Base-by-base conservation (phyloP, 345 rosid genomes). In the Brassica rapa region DNA sequence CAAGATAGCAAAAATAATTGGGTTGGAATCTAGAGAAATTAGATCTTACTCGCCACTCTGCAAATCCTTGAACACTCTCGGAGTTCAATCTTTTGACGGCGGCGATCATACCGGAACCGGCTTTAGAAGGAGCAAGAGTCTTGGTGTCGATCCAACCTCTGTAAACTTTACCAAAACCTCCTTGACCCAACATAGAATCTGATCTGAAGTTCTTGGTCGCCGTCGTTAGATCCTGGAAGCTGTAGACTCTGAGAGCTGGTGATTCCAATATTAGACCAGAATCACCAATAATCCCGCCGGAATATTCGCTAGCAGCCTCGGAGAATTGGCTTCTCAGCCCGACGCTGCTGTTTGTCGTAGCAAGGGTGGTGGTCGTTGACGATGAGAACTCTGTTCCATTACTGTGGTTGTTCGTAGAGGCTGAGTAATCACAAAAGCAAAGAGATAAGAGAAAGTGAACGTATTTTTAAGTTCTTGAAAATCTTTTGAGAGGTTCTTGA, bases 111-210 rank as follows among this genome's bases (percentile, higher is more conserved):
- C 96, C 97, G 24, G 64, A 63, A 37, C 90, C 93, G 41, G 66
- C 9, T 63, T 84, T 88, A 8, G 93, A 85, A n/a, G 98, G 96
- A 16, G 85, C 78, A 1, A 85, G 76, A 68, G 87, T 87, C 82
- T 68, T 88, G 27, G 79, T 88, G 72, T 92, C 89, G 5, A 94
- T 53, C 94, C 93, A 94, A 1, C 98, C 97, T 84, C 86, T 90
- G 82, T 77, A 94, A 57, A 94, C 98, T 65, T 74, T 87, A 2
- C 98, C 97, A 10, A 92, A 94, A 9, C 92, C 93, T 29, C 97
- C 98, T 78, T 90, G 88, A 4, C 96, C 97, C 85, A 94, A 74
- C 77, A 88, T 62, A 68, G 88, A 68, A 30, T 94, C 94, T 43
- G 88, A 7, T 62, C 70, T 86, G 77, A 94, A 92, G 77, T 85